Percentiles rank a stretch among this genome's conserved stretches.
Conservation (phyloP, 176 grass and related monocot genomes). For the Oryza australiensis region DNA sequence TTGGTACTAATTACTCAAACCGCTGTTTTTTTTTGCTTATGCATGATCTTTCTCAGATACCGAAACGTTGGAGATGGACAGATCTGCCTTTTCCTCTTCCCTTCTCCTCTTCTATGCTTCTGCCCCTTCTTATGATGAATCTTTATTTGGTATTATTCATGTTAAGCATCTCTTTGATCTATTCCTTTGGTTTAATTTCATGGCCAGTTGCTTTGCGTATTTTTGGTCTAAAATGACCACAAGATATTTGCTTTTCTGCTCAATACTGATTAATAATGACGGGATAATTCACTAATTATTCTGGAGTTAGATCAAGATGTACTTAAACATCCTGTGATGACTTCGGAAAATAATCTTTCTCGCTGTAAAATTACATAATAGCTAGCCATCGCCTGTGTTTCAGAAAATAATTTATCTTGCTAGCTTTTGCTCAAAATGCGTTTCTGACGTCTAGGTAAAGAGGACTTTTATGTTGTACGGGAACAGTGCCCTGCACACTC, state of each 20-base stretch:
- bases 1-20: neutral
- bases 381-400: neutral
- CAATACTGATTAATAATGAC: neutral
- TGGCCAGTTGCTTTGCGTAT: neutral
- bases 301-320: neutral
- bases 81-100: conserved; percentile 12
- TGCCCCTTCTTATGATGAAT: neutral
- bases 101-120: neutral
- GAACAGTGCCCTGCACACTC: neutral
- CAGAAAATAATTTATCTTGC: neutral
- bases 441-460: conserved; percentile 2
- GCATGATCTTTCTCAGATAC: neutral
- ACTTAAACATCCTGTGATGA: neutral
- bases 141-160: neutral
- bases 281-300: neutral
- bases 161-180: neutral
- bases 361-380: neutral
- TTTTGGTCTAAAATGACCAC: neutral
- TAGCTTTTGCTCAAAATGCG: neutral
- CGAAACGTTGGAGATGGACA: neutral
- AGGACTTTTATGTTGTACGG: conserved; percentile 18
- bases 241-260: neutral
- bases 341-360: neutral
- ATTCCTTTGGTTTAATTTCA: neutral
- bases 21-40: neutral